Evolutionary conservation across 164 flowering plant species (phyloP).

Genomic region (Paratinospora sagittata): DNA sequence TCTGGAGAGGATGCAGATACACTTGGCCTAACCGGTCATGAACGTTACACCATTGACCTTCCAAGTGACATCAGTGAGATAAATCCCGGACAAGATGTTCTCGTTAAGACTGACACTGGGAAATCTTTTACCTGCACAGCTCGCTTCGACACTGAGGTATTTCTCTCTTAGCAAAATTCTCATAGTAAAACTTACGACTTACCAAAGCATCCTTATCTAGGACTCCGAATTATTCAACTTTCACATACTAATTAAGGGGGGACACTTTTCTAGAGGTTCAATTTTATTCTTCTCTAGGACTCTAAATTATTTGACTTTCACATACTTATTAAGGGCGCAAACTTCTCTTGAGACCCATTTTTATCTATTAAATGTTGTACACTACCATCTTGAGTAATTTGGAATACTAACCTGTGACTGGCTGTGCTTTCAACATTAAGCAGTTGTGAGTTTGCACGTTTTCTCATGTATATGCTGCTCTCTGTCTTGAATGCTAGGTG

Average conservation of each 20-base stretch:
- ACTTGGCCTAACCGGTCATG: slow-evolving; percentile 69
- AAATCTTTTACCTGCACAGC: slow-evolving; percentile 68
- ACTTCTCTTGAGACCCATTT: background rate
- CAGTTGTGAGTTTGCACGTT: background rate
- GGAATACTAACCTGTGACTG: background rate
- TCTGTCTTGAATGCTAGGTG: slow-evolving; percentile 48
- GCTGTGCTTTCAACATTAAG: background rate
- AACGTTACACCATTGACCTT: slow-evolving; percentile 67
- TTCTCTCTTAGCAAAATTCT: background rate
- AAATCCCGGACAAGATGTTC: slow-evolving; percentile 76
- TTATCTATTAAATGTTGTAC: background rate
- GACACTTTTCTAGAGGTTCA: too few species aligned
- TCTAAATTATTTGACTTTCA: background rate
- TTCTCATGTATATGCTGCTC: background rate
- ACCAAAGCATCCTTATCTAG: background rate
- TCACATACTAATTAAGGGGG: too few species aligned
- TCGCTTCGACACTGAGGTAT: slow-evolving; percentile 87
- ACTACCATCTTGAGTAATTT: background rate
- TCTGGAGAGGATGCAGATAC: slow-evolving; percentile 79
- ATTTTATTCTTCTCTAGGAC: too few species aligned
- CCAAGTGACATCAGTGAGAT: slow-evolving; percentile 55
- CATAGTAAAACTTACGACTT: background rate
- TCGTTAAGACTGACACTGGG: slow-evolving; percentile 61
- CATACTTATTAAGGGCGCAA: background rate
- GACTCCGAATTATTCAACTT: too few species aligned